Percentiles rank a stretch among this genome's conserved stretches.
Conservation (phyloP, 306 rosid species). For the Dryas alaskensis region DNA sequence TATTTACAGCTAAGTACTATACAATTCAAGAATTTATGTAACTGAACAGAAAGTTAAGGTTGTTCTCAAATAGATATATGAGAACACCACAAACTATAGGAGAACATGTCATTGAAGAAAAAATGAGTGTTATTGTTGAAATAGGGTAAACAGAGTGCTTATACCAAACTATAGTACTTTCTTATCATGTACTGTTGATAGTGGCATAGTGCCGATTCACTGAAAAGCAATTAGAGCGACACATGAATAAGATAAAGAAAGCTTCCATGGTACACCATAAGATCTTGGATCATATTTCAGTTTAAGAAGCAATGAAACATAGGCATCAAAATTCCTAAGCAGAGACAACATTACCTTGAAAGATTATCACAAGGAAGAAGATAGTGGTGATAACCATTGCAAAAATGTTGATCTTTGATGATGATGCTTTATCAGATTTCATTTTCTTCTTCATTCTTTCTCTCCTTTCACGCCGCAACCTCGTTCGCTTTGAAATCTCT, state of each 20-base stretch:
- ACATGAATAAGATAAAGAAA: background rate
- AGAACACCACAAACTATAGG: background rate
- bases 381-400: conserved; percentile 32
- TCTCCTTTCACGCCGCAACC: conserved; percentile 26
- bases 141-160: background rate
- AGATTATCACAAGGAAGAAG: conserved; percentile 35
- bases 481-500: conserved; percentile 28
- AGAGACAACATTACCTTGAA: conserved; percentile 27
- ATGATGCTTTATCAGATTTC: conserved; percentile 21
- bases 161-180: background rate
- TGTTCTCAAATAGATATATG: background rate
- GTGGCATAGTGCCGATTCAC: background rate
- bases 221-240: background rate
- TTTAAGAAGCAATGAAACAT: background rate
- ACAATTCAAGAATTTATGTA: background rate
- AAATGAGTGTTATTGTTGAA: background rate
- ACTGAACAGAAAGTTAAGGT: background rate
- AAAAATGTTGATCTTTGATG: conserved; percentile 24
- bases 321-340: background rate
- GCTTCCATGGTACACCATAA: background rate
- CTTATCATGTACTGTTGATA: background rate
- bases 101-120: background rate
- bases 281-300: background rate
- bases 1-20: background rate
- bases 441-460: conserved; percentile 21